These are phyloP conservation scores for Rhodomyrtus tomentosa DNA, from an alignment of 345 rosid genomes.

Conservation along the genomic window DNA sequence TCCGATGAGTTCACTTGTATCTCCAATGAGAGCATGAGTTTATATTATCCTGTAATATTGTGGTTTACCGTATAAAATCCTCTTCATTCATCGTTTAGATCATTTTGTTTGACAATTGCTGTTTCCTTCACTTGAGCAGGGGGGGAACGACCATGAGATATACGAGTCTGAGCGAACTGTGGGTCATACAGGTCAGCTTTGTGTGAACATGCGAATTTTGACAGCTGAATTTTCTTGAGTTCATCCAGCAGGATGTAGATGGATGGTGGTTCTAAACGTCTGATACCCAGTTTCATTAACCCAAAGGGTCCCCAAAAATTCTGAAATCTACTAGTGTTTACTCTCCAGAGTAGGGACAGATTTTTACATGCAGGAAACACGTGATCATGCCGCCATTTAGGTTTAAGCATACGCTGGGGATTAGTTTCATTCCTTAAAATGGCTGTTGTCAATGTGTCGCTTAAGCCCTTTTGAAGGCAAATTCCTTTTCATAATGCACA, in stretches of 20 bases:
- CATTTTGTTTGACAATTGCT: background rate
- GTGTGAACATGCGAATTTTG: background rate
- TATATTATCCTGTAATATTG: background rate
- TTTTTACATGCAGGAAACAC: background rate
- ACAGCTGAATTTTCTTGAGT: background rate
- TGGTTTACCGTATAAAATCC: background rate
- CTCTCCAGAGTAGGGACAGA: background rate
- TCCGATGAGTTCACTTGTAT: background rate
- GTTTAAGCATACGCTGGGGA: background rate
- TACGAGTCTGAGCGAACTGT: constrained; percentile 71
- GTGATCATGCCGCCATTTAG: background rate
- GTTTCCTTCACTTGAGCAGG: constrained; percentile 32
- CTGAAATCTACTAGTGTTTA: background rate
- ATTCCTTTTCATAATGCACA: background rate
- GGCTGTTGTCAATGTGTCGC: background rate
- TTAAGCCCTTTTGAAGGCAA: background rate
- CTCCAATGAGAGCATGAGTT: background rate
- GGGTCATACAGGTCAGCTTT: constrained; percentile 75
- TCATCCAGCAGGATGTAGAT: background rate
- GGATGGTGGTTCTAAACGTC: background rate
- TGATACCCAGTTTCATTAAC: background rate
- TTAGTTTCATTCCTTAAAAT: background rate
- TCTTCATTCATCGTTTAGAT: background rate
- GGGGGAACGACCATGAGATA: constrained; percentile 89
- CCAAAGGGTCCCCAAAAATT: background rate